Conservation (phyloP, 257 asterid genomes). For the Solanum appendiculatum region DNA sequence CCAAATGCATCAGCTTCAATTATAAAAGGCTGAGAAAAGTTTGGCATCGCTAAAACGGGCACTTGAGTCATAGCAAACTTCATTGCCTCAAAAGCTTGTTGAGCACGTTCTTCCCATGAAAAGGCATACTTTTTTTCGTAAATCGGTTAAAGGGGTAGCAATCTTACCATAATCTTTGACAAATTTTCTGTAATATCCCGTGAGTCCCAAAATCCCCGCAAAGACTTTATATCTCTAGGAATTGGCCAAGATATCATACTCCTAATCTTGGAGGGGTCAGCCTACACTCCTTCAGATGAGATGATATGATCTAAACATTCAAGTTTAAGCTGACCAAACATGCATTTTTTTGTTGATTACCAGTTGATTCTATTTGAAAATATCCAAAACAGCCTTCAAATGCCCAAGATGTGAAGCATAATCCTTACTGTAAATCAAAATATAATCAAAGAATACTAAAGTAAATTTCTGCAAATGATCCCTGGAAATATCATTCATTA, state of each 20-base stretch:
- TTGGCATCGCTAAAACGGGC: too few relatives aligned
- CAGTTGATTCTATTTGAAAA: too few relatives aligned
- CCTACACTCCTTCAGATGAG: background rate
- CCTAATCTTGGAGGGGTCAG: background rate
- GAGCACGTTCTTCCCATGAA: too few relatives aligned
- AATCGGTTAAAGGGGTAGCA: too few relatives aligned
- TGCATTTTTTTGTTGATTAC: background rate
- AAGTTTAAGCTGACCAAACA: background rate
- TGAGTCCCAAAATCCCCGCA: background rate
- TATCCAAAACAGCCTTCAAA: background rate
- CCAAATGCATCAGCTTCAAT: too few relatives aligned
- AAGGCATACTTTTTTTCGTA: too few relatives aligned
- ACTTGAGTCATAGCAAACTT: too few relatives aligned
- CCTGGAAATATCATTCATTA: background rate
- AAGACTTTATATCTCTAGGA: background rate
- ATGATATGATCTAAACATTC: background rate
- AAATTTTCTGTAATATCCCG: background rate
- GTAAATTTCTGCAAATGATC: background rate
- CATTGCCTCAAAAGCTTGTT: too few relatives aligned
- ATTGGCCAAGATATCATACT: background rate
- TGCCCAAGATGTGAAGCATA: too few relatives aligned
- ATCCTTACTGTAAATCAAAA: too few relatives aligned
- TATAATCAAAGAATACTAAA: too few relatives aligned
- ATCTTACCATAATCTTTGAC: background rate
- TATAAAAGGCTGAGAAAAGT: too few relatives aligned